Evolutionary conservation across 495 filamentous ascomycete species (phyloP), one percentile per base, ranked within the genome.

Genomic region (Annulohypoxylon maeteangense): DNA sequence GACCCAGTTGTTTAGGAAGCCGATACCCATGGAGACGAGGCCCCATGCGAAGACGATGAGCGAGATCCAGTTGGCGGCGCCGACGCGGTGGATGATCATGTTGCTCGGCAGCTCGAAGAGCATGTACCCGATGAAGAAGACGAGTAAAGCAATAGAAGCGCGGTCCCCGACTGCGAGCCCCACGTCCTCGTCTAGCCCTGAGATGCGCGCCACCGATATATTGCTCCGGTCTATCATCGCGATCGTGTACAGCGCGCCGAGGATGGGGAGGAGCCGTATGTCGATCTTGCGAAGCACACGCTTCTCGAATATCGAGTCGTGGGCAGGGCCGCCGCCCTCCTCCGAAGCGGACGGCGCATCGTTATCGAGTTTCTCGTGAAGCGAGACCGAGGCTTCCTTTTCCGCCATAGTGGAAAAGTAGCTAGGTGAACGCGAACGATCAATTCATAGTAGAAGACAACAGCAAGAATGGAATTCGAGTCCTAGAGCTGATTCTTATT

Each of bases 201-300:
- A 71, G 63, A 79, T 82, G 45, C 65, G 70, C n/a, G 80, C 79
- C 0, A 77, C 78, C 16, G 80, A 81, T 61, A 82, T 78, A 65
- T 79, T 82, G n/a, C 80, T 58, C 38, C 80, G 63, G 27, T 67
- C 62, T 18, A 76, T 65, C 51, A 82, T 67, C 53, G 64, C 76
- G 22, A 77, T 70, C 34, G 71, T 74, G 68, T 78, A 77, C 0
- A 81, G 71, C 1, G 79, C 76, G 25, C 77, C 79, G 59, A 81
- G 70, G 45, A 82, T 87, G 4, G 91, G 91, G 1, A 94, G 71
- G 0, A 93, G 78, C 20, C 82, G 82, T 54, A 80, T 72, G 75
- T 93, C 91, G 11, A 93, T 77, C 71, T 91, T 93, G 27, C 90
- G 81, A 0, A 93, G 70, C 16, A 72, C 70, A n/a, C 70, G 16